A percentile compares a stretch with the other conserved stretches of the same genome.
Conservation (phyloP, 306 rosid species). For the Betula pendula region DNA sequence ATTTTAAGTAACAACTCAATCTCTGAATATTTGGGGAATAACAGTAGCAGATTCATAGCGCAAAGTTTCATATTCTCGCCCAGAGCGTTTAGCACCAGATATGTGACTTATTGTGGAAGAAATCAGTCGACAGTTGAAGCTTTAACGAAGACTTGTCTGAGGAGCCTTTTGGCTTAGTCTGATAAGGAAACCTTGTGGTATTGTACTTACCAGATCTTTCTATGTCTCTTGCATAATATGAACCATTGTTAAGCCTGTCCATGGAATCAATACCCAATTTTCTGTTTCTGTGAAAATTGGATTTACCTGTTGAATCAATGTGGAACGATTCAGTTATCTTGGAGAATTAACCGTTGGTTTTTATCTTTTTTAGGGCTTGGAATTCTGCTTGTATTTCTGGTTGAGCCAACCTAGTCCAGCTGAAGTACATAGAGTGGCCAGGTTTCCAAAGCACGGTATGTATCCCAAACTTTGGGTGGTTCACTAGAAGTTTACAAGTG, state of each 20-base stretch:
- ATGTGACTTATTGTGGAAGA: conserved; percentile 39
- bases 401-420: conserved; percentile 90
- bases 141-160: conserved; percentile 44
- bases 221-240: conserved; percentile 5
- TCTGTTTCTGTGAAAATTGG: neutral
- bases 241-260: too few species aligned
- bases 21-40: conserved; percentile 20
- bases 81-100: conserved; percentile 31
- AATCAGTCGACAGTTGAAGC: conserved; percentile 39
- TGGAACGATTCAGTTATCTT: conserved; percentile 1
- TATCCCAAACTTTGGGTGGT: neutral
- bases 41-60: conserved; percentile 39
- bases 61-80: conserved; percentile 17
- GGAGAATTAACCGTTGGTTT: neutral
- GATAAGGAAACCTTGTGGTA: conserved; percentile 66
- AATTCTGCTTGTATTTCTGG: conserved; percentile 57
- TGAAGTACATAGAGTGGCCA: conserved; percentile 90
- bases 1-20: conserved; percentile 7
- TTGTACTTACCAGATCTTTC: neutral
- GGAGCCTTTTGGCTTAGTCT: conserved; percentile 55
- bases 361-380: conserved; percentile 42
- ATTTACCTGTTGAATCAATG: neutral
- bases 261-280: conserved; percentile 1
- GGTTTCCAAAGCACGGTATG: conserved; percentile 74
- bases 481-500: neutral